These are phyloP conservation scores for Lasiosphaeria hispida DNA, from an alignment of 495 filamentous ascomycete species.

Conservation along the genomic window DNA sequence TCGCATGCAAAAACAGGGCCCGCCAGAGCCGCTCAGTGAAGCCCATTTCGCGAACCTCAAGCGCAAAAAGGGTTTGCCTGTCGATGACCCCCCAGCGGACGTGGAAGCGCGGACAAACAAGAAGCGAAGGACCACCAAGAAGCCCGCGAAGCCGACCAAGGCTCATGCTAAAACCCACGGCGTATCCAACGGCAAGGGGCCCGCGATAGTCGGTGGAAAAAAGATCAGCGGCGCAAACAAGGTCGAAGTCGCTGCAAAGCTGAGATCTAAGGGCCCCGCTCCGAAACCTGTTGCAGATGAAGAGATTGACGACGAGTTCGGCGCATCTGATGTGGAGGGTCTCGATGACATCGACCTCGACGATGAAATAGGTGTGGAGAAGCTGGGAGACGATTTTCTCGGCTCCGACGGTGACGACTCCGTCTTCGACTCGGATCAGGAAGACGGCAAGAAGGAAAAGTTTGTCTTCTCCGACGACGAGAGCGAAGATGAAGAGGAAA, in stretches of 20 bases:
- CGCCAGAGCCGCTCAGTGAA: conserved; percentile 79
- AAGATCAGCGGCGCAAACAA: conserved; percentile 40
- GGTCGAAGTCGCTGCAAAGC: conserved; percentile 38
- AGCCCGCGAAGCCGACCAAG: conserved; percentile 47
- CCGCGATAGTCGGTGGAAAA: conserved; percentile 26
- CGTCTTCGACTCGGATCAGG: conserved; percentile 72
- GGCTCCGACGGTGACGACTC: conserved; percentile 53
- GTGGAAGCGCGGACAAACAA: conserved; percentile 53
- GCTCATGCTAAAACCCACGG: conserved; percentile 16
- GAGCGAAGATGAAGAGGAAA: conserved; percentile 82
- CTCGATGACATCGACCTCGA: conserved; percentile 48
- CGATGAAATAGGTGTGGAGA: conserved; percentile 38
- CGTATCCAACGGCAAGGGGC: conserved; percentile 16
- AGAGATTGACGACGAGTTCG: conserved; percentile 50
- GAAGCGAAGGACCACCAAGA: conserved; percentile 62
- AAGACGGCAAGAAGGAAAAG: conserved; percentile 57
- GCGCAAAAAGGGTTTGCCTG: conserved; percentile 64
- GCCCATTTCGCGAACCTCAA: conserved; percentile 70
- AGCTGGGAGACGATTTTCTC: conserved; percentile 56
- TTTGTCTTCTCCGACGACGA: conserved; percentile 95
- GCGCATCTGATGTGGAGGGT: conserved; percentile 54
- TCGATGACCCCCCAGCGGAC: conserved; percentile 39
- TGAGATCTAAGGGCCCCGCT: conserved; percentile 44
- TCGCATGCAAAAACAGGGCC: conserved; percentile 93
- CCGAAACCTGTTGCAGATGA: conserved; percentile 47